These are phyloP conservation scores for Pseudocercospora fuligena DNA, from an alignment of 2,329 filamentous ascomycete species.

Conservation along the genomic window DNA sequence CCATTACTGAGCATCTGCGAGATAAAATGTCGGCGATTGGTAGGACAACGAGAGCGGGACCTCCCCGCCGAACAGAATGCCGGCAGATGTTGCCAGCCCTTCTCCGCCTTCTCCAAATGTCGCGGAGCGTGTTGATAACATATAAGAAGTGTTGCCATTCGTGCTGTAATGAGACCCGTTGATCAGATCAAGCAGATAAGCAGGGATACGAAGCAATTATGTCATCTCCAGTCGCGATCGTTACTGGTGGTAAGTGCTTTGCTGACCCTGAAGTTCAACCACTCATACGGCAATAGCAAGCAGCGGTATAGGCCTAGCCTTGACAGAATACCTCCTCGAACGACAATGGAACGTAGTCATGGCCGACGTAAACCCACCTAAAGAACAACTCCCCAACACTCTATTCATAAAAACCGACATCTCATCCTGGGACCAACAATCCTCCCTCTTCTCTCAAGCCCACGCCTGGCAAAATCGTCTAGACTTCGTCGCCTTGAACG, in stretches of 20 bases:
- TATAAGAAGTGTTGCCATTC: background rate
- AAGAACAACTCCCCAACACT: slow-evolving; percentile 33
- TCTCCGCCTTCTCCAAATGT: slow-evolving; percentile 4
- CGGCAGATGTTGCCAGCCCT: slow-evolving; percentile 2
- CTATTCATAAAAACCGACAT: slow-evolving; percentile 44
- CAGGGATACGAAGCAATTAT: slow-evolving; percentile 27
- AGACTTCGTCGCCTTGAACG: slow-evolving; percentile 41
- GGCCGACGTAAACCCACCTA: slow-evolving; percentile 50
- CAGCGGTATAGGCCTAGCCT: slow-evolving; percentile 52
- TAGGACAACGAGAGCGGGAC: background rate
- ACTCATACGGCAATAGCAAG: slow-evolving; percentile 33
- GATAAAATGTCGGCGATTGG: background rate
- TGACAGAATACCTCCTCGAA: slow-evolving; percentile 47
- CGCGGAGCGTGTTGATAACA: background rate
- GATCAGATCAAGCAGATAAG: background rate
- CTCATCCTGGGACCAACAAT: slow-evolving; percentile 37
- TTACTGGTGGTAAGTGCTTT: slow-evolving; percentile 43
- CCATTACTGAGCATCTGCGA: background rate
- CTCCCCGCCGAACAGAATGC: background rate
- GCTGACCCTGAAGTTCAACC: background rate
- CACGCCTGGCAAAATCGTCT: slow-evolving; percentile 35
- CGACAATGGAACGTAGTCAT: slow-evolving; percentile 50
- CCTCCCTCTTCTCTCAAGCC: slow-evolving; percentile 32
- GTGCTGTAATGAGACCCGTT: background rate
- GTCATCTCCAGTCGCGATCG: slow-evolving; percentile 49